A percentile compares a stretch with the other conserved stretches of the same genome.
Conservation (phyloP, 2,329 filamentous ascomycete genomes). For the Claviceps pazoutovae region DNA sequence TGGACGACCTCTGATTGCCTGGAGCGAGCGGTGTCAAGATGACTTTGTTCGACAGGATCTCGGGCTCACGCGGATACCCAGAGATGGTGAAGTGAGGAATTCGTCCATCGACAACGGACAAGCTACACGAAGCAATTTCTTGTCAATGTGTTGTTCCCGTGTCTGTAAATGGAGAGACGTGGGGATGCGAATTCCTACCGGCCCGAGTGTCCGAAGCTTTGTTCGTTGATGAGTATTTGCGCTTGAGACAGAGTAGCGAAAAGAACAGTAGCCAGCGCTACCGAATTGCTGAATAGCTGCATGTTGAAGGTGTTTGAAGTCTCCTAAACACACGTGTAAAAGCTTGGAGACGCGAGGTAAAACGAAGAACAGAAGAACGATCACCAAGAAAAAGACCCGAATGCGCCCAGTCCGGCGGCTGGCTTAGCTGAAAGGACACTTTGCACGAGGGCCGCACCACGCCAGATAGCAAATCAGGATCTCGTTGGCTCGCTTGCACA, state of each 20-base stretch:
- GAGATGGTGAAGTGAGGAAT: constrained; percentile 42
- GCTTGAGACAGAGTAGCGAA: constrained; percentile 39
- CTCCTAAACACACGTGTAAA: no score
- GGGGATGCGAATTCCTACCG: constrained; percentile 29
- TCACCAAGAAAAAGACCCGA: no score
- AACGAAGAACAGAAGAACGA: neutral
- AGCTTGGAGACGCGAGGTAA: neutral
- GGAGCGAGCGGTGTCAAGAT: constrained; percentile 82
- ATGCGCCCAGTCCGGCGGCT: constrained; percentile 1
- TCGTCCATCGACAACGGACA: constrained; percentile 14
- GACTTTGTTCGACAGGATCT: constrained; percentile 73
- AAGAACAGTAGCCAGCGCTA: constrained; percentile 28
- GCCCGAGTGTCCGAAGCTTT: constrained; percentile 63
- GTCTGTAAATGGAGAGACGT: neutral
- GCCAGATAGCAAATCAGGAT: neutral
- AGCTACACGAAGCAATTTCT: neutral
- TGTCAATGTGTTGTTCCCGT: neutral
- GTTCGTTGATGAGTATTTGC: constrained; percentile 54
- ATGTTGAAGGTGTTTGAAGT: neutral
- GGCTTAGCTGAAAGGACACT: constrained; percentile 1
- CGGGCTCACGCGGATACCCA: constrained; percentile 40
- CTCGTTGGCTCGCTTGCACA: neutral
- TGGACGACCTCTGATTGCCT: constrained; percentile 68
- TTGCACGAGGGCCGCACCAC: neutral
- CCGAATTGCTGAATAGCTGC: constrained; percentile 6